Evolutionary conservation across 345 rosid genomes (phyloP).

Genomic region (Carallia brachiata): DNA sequence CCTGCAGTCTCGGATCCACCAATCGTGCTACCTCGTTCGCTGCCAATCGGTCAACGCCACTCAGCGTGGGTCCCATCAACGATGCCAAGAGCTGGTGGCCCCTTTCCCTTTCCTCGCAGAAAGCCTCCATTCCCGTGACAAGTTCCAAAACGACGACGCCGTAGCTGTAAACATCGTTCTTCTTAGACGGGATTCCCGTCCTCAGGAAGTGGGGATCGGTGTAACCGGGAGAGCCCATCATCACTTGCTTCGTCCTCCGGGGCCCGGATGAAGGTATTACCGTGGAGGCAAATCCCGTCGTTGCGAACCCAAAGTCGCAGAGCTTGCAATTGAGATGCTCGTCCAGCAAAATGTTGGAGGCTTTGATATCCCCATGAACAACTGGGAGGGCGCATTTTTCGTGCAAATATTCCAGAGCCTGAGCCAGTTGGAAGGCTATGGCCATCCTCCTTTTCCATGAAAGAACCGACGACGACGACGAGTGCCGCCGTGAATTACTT

Average conservation of each 20-base stretch:
- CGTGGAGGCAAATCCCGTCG: constrained; percentile 73
- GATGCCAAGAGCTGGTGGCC: constrained; percentile 50
- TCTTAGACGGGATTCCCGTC: constrained; percentile 77
- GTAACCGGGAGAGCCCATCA: constrained; percentile 85
- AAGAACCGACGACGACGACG: constrained; percentile 21
- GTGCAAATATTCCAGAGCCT: constrained; percentile 76
- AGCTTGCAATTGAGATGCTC: constrained; percentile 66
- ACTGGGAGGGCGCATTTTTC: constrained; percentile 67
- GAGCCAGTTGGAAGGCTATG: constrained; percentile 65
- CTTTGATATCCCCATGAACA: constrained; percentile 80
- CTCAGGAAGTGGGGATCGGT: constrained; percentile 83
- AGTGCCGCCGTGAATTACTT: neutral
- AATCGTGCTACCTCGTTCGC: constrained; percentile 30
- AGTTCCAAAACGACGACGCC: constrained; percentile 79
- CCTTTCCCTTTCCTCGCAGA: constrained; percentile 51
- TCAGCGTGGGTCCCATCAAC: constrained; percentile 34
- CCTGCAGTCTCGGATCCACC: constrained; percentile 54
- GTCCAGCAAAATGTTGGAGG: constrained; percentile 77
- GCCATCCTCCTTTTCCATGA: constrained; percentile 60
- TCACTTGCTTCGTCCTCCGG: constrained; percentile 40
- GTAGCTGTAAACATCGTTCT: constrained; percentile 77
- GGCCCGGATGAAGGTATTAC: constrained; percentile 34
- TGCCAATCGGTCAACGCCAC: constrained; percentile 15
- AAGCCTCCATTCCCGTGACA: constrained; percentile 71
- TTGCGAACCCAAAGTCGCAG: constrained; percentile 85